Evolutionary conservation across 257 asterid genomes (phyloP).

Genomic region (Rehmannia glutinosa): DNA sequence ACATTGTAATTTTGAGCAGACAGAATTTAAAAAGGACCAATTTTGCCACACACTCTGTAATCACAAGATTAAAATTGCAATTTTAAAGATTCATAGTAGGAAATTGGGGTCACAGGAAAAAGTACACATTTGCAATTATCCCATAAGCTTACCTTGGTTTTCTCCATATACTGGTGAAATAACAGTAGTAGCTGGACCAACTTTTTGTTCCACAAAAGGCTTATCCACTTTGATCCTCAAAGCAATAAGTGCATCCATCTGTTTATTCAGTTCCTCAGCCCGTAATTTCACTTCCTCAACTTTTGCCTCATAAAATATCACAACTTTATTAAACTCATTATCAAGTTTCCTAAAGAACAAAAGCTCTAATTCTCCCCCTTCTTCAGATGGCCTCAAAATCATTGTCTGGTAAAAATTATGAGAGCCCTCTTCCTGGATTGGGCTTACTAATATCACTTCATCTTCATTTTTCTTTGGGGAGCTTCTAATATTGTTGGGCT

Average conservation of each 20-base stretch:
- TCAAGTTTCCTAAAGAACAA: conserved; percentile 50
- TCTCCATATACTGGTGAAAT: background rate
- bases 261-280: conserved; percentile 52
- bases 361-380: conserved; percentile 47
- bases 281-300: conserved; percentile 35
- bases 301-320: conserved; percentile 39
- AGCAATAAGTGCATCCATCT: conserved; percentile 76
- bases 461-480: conserved; percentile 34
- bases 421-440: conserved; percentile 19
- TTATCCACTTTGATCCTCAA: conserved; percentile 47
- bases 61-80: too few relatives aligned
- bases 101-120: too few relatives aligned
- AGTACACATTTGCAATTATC: too few relatives aligned
- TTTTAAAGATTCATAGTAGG: too few relatives aligned
- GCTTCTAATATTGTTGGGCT: background rate
- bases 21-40: too few relatives aligned
- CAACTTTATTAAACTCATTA: conserved; percentile 60
- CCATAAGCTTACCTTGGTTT: conserved; percentile 29
- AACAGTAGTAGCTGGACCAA: background rate
- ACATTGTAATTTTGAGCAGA: too few relatives aligned
- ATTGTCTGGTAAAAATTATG: conserved; percentile 29
- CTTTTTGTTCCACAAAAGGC: conserved; percentile 16
- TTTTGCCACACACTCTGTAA: too few relatives aligned
- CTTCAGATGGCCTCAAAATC: conserved; percentile 41
- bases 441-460: conserved; percentile 37